These are phyloP conservation scores for Friedmanniomyces simplex DNA, from an alignment of 495 filamentous ascomycete species.

Conservation along the genomic window DNA sequence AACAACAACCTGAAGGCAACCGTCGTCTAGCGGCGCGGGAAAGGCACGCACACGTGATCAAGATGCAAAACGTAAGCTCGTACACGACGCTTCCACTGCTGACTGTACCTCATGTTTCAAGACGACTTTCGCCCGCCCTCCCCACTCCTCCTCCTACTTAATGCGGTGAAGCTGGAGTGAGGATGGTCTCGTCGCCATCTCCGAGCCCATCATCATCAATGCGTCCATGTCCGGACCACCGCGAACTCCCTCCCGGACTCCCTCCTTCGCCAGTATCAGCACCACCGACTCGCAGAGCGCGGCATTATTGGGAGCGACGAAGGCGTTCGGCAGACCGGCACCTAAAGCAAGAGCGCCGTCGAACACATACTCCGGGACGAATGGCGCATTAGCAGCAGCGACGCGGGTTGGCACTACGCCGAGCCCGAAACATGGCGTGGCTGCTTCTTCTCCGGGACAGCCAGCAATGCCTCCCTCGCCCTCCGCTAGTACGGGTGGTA, in stretches of 20 bases:
- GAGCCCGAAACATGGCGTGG: neutral
- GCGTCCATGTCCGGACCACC: slow-evolving; percentile 13
- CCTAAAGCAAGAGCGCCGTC: neutral
- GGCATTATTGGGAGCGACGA: slow-evolving; percentile 16
- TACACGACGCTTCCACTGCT: no score
- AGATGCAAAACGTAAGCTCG: no score
- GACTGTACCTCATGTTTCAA: neutral
- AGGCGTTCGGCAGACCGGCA: slow-evolving; percentile 10
- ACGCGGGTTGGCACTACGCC: slow-evolving; percentile 8
- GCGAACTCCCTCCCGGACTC: neutral
- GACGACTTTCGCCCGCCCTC: neutral
- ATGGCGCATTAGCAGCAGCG: slow-evolving; percentile 43
- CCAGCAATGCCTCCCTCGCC: neutral
- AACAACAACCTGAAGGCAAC: no score
- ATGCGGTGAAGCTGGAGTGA: neutral
- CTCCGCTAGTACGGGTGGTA: neutral
- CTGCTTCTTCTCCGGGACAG: neutral
- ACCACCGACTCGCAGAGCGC: slow-evolving; percentile 8
- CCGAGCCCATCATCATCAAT: neutral
- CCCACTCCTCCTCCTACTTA: neutral
- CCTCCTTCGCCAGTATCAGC: slow-evolving; percentile 3
- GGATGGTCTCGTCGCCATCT: neutral
- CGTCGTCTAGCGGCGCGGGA: no score
- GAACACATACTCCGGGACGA: slow-evolving; percentile 19
- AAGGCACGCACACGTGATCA: no score